phyloP scores from a whole-genome alignment of 768 basidiomycete species.

The Tephrocybe sp. region DNA sequence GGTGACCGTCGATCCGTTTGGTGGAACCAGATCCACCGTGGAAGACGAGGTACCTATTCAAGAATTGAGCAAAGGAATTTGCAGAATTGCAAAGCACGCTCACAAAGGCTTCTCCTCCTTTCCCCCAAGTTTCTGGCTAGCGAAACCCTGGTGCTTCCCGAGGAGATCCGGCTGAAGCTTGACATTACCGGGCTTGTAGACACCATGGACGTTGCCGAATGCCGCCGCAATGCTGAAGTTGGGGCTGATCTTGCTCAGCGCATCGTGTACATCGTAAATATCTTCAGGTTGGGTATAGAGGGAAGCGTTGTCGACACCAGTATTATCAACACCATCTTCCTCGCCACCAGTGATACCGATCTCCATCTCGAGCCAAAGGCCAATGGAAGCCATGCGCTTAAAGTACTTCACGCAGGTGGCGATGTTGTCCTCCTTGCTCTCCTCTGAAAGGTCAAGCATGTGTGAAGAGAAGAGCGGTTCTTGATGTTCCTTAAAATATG shows the following conservation, averaged over 20 bases:
- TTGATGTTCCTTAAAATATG: constrained; percentile 85
- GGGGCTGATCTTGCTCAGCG: constrained; percentile 81
- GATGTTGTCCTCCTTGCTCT: constrained; percentile 92
- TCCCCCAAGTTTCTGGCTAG: constrained; percentile 64
- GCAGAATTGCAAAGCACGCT: constrained; percentile 26
- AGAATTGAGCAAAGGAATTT: not conserved
- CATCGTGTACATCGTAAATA: constrained; percentile 86
- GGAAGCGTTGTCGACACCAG: constrained; percentile 87
- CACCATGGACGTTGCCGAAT: constrained; percentile 98
- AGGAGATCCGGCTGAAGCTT: constrained; percentile 89
- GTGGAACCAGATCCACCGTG: constrained; percentile 99
- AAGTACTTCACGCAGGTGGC: constrained; percentile 93
- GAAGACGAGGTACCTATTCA: constrained; percentile 91
- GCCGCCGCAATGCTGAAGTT: constrained; percentile 98
- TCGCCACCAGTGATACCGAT: constrained; percentile 99
- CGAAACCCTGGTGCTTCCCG: constrained; percentile 84
- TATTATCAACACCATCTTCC: constrained; percentile 99
- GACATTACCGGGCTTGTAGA: constrained; percentile 99
- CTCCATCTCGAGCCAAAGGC: constrained; percentile 99
- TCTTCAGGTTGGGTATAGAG: constrained; percentile 99
- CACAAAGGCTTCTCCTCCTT: constrained; percentile 78
- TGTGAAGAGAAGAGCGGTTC: constrained; percentile 93
- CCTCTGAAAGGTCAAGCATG: constrained; percentile 98
- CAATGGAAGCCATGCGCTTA: constrained; percentile 88
- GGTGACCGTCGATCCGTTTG: no score